Conservation (phyloP, 1,284 basidiomycete species). For the Crucibulum parvulum region DNA sequence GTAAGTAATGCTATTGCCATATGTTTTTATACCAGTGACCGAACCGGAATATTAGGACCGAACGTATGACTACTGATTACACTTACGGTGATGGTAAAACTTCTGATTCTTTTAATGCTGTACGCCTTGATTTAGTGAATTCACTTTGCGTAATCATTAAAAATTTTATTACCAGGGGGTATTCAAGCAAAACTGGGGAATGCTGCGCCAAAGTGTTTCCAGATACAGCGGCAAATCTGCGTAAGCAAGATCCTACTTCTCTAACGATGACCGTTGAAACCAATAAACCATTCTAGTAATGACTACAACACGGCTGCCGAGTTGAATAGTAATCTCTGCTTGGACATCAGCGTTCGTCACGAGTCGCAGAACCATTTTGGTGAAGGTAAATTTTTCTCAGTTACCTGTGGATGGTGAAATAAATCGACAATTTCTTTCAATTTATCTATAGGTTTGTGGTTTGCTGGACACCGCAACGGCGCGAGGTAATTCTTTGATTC, state of each 20-base stretch:
- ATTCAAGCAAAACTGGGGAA: constrained; percentile 17
- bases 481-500: constrained; percentile 3
- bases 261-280: background rate
- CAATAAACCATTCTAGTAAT: background rate
- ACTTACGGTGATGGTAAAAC: constrained; percentile 13
- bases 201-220: constrained; percentile 10
- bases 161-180: constrained; percentile 4
- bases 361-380: constrained; percentile 14
- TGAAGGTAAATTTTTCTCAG: constrained; percentile 1
- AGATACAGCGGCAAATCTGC: constrained; percentile 11
- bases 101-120: constrained; percentile 8
- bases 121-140: background rate
- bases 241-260: background rate
- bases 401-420: background rate
- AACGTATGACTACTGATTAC: constrained; percentile 9
- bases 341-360: constrained; percentile 11
- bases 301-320: constrained; percentile 14
- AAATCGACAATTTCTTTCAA: background rate
- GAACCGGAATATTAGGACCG: constrained; percentile 1
- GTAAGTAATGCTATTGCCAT: background rate
- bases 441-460: constrained; percentile 4
- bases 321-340: constrained; percentile 14
- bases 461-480: constrained; percentile 14
- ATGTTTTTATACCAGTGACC: background rate
- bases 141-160: background rate